A percentile compares a stretch with the other conserved stretches of the same genome.
Evolutionary conservation across 108 stramenopile species (phyloP).

Genomic region (Thalassiosira profunda): DNA sequence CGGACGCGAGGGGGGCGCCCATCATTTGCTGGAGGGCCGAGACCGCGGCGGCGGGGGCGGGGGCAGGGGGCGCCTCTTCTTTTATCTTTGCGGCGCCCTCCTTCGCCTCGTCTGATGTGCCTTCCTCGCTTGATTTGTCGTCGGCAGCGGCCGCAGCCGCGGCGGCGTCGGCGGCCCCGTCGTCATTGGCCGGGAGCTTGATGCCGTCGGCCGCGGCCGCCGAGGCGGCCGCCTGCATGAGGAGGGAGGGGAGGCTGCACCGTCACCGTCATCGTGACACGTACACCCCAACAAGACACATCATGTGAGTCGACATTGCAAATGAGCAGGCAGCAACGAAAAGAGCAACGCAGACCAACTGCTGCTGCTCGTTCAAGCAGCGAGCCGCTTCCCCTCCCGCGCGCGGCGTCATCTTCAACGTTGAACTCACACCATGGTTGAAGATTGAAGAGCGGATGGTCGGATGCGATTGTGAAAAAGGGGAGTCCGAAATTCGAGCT

Average conservation of each 20-base stretch:
- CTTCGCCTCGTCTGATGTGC: neutral
- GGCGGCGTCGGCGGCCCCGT: neutral
- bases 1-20: neutral
- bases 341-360: too few species aligned
- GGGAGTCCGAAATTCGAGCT: too few species aligned
- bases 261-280: too few species aligned
- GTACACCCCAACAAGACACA: too few species aligned
- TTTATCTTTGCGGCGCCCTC: neutral
- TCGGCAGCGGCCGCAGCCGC: neutral
- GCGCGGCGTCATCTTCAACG: too few species aligned
- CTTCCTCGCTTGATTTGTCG: neutral
- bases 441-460: too few species aligned
- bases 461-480: too few species aligned
- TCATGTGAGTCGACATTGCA: too few species aligned
- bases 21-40: constrained; percentile 2
- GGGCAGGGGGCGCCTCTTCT: neutral
- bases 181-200: constrained; percentile 1
- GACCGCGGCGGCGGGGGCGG: constrained; percentile 1
- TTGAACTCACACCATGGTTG: too few species aligned
- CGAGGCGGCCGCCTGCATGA: constrained; percentile 70
- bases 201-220: constrained; percentile 79
- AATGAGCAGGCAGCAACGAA: too few species aligned
- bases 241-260: constrained; percentile 56
- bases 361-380: too few species aligned
- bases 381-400: too few species aligned